These are phyloP conservation scores for Abrus precatorius DNA, from an alignment of 306 rosid genomes.

Conservation along the genomic window DNA sequence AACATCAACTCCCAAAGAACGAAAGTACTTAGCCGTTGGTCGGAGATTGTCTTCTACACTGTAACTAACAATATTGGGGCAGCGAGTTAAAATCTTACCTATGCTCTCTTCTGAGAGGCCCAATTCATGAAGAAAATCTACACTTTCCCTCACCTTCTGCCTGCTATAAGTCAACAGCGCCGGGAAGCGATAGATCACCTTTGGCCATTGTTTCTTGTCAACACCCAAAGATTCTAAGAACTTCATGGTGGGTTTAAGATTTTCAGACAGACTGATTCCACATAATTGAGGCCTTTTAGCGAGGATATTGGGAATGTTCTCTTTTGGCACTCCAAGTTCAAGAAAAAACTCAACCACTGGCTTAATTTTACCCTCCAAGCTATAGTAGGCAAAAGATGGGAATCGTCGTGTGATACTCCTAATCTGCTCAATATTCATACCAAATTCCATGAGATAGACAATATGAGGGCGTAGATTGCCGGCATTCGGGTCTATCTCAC, in stretches of 20 bases:
- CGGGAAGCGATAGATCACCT: slow-evolving; percentile 87
- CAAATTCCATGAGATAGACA: slow-evolving; percentile 81
- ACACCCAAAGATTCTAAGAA: slow-evolving; percentile 85
- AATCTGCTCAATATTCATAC: slow-evolving; percentile 84
- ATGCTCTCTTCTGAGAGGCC: slow-evolving; percentile 77
- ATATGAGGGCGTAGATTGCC: slow-evolving; percentile 85
- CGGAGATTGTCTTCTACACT: slow-evolving; percentile 90
- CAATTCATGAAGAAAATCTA: slow-evolving; percentile 71
- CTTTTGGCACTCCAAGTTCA: slow-evolving; percentile 84
- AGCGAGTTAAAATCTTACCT: slow-evolving; percentile 86
- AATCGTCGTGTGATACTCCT: slow-evolving; percentile 65
- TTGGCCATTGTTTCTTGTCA: slow-evolving; percentile 92
- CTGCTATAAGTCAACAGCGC: slow-evolving; percentile 83
- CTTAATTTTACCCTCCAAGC: slow-evolving; percentile 91
- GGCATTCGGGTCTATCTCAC: slow-evolving; percentile 64
- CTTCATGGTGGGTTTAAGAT: slow-evolving; percentile 85
- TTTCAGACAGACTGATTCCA: slow-evolving; percentile 86
- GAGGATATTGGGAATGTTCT: slow-evolving; percentile 72
- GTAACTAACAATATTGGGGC: slow-evolving; percentile 79
- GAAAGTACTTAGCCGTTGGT: slow-evolving; percentile 81
- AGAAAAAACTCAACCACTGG: slow-evolving; percentile 93
- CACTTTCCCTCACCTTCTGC: slow-evolving; percentile 69
- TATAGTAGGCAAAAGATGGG: slow-evolving; percentile 85
- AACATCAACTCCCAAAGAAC: slow-evolving; percentile 85
- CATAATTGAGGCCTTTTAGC: slow-evolving; percentile 91